Conservation (phyloP, 768 basidiomycete species). For the Krasilnikovozyma curviuscula region DNA sequence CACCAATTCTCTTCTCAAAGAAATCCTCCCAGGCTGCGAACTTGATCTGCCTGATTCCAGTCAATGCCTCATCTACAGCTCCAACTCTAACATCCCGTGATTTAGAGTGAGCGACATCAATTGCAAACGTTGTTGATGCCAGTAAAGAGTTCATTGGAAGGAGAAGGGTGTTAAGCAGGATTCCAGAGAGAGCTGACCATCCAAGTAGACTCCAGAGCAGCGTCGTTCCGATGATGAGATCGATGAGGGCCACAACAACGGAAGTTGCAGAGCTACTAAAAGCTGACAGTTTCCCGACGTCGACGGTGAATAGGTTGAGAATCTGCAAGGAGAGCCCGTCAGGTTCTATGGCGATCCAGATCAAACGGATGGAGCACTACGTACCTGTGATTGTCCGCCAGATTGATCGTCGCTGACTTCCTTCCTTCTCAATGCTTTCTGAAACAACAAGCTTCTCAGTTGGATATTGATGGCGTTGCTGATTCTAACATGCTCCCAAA, state of each 20-base stretch:
- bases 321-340: no score
- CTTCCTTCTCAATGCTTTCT: constrained; percentile 4
- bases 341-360: no score
- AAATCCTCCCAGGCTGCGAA: constrained; percentile 3
- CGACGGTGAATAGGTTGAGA: constrained; percentile 6
- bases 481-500: background rate
- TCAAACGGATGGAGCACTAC: background rate
- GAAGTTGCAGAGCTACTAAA: background rate
- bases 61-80: constrained; percentile 7
- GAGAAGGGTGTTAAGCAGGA: background rate
- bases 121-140: constrained; percentile 3
- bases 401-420: background rate
- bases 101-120: background rate
- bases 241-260: constrained; percentile 3
- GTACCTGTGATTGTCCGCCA: background rate
- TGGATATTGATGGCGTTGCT: constrained; percentile 1
- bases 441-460: background rate
- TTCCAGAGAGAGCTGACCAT: background rate
- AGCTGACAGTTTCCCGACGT: constrained; percentile 1
- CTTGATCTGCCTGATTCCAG: constrained; percentile 4
- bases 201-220: constrained; percentile 4
- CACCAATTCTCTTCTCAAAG: constrained; percentile 3
- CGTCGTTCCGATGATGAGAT: constrained; percentile 5
- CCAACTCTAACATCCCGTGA: constrained; percentile 1
- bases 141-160: constrained; percentile 6